A percentile compares a stretch with the other conserved stretches of the same genome.
Conservation (phyloP, 148 eudicot species). For the Chenopodium berlandieri region DNA sequence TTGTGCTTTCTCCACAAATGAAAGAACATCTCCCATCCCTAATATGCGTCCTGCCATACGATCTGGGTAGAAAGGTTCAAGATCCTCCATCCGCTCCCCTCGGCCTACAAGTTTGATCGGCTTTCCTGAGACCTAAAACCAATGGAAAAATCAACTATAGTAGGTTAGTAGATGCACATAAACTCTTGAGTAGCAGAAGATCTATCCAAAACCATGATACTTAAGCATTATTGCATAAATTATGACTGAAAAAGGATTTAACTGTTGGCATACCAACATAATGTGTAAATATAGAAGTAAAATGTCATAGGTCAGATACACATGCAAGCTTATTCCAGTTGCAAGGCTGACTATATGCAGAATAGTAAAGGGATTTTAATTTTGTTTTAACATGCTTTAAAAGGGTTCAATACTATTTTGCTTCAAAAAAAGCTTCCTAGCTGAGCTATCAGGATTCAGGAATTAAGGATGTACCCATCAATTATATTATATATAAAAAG, state of each 20-base stretch:
- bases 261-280: background rate
- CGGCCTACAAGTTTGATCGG: constrained; percentile 98
- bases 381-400: background rate
- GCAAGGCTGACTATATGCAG: background rate
- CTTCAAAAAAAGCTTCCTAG: background rate
- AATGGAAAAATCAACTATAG: constrained; percentile 4
- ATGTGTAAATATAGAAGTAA: background rate
- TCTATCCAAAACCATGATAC: background rate
- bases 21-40: constrained; percentile 99
- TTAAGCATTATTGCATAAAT: background rate
- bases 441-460: background rate
- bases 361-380: background rate
- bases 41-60: constrained; percentile 98
- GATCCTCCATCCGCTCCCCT: constrained; percentile 98
- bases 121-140: constrained; percentile 87
- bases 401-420: background rate
- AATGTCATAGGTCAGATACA: background rate
- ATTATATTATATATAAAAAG: too few species aligned
- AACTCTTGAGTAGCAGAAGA: background rate
- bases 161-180: background rate
- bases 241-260: background rate
- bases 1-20: constrained; percentile 97
- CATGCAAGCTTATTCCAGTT: constrained; percentile 1
- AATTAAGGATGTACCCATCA: background rate
- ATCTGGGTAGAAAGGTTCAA: constrained; percentile 97